phyloP scores from a whole-genome alignment of 1,284 basidiomycete genomes.

The Microbotryomycetes sp. region DNA sequence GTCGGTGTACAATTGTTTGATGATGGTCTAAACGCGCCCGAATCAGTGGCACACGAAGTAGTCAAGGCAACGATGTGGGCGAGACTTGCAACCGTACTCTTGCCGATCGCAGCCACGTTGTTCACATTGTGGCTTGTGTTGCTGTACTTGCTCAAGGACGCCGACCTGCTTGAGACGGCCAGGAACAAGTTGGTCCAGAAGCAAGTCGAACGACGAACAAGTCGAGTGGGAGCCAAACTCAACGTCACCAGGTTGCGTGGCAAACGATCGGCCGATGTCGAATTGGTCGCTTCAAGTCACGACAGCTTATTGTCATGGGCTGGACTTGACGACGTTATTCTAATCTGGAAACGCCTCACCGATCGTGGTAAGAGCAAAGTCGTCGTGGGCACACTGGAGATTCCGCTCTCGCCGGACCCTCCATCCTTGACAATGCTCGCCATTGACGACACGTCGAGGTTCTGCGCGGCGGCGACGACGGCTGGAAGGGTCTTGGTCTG shows the following conservation, averaged over 20 bases:
- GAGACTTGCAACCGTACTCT: conserved; percentile 70
- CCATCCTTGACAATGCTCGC: conserved; percentile 28
- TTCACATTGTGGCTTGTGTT: conserved; percentile 67
- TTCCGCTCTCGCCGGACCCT: conserved; percentile 14
- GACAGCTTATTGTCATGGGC: conserved; percentile 64
- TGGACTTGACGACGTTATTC: conserved; percentile 62
- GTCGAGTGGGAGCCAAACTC: background rate
- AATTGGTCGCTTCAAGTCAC: conserved; percentile 63
- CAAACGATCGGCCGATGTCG: conserved; percentile 59
- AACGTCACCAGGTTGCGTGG: background rate
- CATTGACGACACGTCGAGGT: conserved; percentile 27
- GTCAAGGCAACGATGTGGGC: conserved; percentile 54
- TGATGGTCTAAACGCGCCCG: conserved; percentile 38
- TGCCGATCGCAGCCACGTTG: conserved; percentile 77
- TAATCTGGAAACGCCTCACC: conserved; percentile 12
- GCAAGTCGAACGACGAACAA: background rate
- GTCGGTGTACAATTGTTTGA: conserved; percentile 43
- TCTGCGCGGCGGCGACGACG: conserved; percentile 22
- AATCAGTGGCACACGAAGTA: conserved; percentile 39
- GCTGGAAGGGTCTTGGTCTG: conserved; percentile 53
- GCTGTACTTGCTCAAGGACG: conserved; percentile 84
- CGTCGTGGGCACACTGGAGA: conserved; percentile 2
- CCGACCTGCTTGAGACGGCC: conserved; percentile 76
- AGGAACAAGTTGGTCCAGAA: conserved; percentile 38
- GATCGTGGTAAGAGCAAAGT: conserved; percentile 12